Base-by-base conservation (phyloP, 2,329 filamentous ascomycete species). In the Diaporthe citrichinensis region DNA sequence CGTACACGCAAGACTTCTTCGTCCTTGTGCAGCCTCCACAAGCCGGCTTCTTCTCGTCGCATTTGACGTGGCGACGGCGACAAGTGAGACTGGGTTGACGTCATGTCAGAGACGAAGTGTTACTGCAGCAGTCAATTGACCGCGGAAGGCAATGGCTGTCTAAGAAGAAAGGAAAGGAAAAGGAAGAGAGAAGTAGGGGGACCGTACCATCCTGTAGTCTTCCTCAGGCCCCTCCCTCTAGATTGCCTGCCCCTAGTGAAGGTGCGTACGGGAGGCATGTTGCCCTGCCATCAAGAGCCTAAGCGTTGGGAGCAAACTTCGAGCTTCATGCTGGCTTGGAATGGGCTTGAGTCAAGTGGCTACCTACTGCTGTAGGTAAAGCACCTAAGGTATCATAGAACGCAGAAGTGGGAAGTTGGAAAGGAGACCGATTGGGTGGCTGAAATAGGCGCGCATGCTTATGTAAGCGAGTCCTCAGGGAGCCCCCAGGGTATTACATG, bases 21-120 rank as follows among this genome's bases (percentile, higher is more conserved):
- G n/a, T 57, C n/a, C 53, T 28, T 4, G 53, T 14, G 15, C 53
- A 57, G 28, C 53, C 53, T 28, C 28, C 25, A 15, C 53, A 57
- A 25, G 3, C 10, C 28, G 53, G 53, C 53, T 57, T 57, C 10
- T 28, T 25, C n/a, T 57, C 53, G 28, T 57, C 53, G 53, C 53
- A 57, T 25, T 57, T 57, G 14, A 57, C 28, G 53, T 57, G 53
- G 23, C 53, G 53, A 28, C n/a, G n/a, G 53, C 53, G 53, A 57
- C 53, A 57, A 28, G 53, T 57, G 12, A 57, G n/a, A 31, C 53
- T 57, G 15, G 17, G 15, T 46, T 20, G 44, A 46, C 44, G 44
- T 46, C 44, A 23, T 23, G 44, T 46, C 17, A 46, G 25, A 57
- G 53, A 57, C 14, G 7, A 17, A 57, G 14, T 1, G 5, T n/a